Evolutionary conservation across 495 filamentous ascomycete genomes (phyloP), one percentile per base, ranked within the genome.

Genomic region (Antarctomyces pellizariae): DNA sequence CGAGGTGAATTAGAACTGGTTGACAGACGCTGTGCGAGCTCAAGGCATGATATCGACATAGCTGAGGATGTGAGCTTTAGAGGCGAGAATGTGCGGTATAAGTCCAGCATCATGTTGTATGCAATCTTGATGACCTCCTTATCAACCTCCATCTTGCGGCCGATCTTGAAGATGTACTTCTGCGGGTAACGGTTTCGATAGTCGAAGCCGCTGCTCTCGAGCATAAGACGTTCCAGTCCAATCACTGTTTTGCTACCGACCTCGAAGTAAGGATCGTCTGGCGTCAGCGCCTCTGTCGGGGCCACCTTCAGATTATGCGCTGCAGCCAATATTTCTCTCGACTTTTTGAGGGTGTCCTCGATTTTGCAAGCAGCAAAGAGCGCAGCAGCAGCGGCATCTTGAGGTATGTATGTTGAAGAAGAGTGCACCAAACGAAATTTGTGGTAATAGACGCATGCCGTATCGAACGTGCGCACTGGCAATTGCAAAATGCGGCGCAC

Each of bases 291-390:
- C 33, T 93, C 82, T 11, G 67, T 55, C 6, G 69, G 56, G 5
- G 70, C 32, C 15, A 64, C 50, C 42, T 76, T 80, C 11, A 92
- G 47, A 36, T 93, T 95, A 52, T 83, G 76, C 3, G 75, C 71
- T 4, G 82, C 82, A 33, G 77, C 86, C 3, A 93, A 55, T 31
- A 97, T 86, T 29, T 97, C 86, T 26, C 66, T 66, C 10, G 79
- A 90, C 52, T 95, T 95, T 52, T 97, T 95, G 24, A 95, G 57
- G 1, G 86, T 95, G 44, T 97, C 86, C 42, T 97, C 86, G 23
- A 84, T 80, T 48, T 97, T 97, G 62, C 84, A 93, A 18, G 82
- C 82, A 10, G 75, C 71, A 39, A 95, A 84, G 16, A 97, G 56
- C 16, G 77, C 68, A 7, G 86, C 83, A 0, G 82, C 64, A 2